phyloP scores from a whole-genome alignment of 2,329 filamentous ascomycete species.

The Epichloe coenophiala region DNA sequence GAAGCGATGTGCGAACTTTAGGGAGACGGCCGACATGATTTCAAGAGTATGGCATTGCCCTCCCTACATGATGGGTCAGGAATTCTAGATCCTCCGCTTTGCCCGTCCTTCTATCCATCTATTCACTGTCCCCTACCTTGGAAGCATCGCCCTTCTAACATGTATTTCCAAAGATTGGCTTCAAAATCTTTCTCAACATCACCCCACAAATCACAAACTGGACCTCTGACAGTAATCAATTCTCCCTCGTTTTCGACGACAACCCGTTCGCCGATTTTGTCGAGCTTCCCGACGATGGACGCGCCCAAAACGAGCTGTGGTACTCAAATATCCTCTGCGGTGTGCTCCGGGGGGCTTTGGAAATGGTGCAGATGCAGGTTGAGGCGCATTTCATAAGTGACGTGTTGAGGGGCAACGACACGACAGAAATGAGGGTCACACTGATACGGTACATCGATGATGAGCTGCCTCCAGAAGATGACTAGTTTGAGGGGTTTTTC shows the following conservation, averaged over 20 bases:
- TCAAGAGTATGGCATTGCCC: slow-evolving; percentile 49
- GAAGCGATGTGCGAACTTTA: slow-evolving; percentile 82
- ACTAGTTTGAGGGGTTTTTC: slow-evolving; percentile 35
- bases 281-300: slow-evolving; percentile 87
- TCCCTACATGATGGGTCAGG: too few relatives aligned
- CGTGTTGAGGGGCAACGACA: slow-evolving; percentile 82
- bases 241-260: slow-evolving; percentile 91
- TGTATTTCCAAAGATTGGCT: slow-evolving; percentile 56
- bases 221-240: slow-evolving; percentile 92
- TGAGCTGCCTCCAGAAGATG: slow-evolving; percentile 91
- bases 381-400: slow-evolving; percentile 95
- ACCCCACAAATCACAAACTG: slow-evolving; percentile 89
- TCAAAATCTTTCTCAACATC: slow-evolving; percentile 98
- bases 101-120: background rate
- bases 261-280: slow-evolving; percentile 97
- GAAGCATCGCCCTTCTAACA: background rate
- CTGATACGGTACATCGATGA: slow-evolving; percentile 92
- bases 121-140: background rate
- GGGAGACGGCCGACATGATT: slow-evolving; percentile 94
- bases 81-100: background rate
- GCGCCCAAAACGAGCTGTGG: slow-evolving; percentile 94
- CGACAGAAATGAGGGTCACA: slow-evolving; percentile 91
- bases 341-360: slow-evolving; percentile 75
- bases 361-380: slow-evolving; percentile 99
- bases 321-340: slow-evolving; percentile 97